These are phyloP conservation scores for Aspergillus caelatus DNA, from an alignment of 2,329 filamentous ascomycete species.

Conservation along the genomic window DNA sequence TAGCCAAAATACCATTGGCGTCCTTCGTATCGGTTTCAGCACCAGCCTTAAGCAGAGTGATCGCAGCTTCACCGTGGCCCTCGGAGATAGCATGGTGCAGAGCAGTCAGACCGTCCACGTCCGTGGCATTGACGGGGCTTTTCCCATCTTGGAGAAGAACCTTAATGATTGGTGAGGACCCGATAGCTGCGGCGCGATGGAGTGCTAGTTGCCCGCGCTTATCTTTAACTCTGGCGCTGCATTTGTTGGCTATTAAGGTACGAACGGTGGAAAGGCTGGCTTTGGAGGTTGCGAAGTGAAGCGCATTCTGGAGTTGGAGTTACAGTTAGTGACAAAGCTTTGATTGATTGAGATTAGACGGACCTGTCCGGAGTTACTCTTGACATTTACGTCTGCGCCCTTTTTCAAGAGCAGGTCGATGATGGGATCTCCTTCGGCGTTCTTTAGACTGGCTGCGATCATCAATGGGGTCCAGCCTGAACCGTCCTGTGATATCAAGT, in stretches of 20 bases:
- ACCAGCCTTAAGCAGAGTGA: conserved; percentile 80
- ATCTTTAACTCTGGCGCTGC: conserved; percentile 79
- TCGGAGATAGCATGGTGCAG: conserved; percentile 73
- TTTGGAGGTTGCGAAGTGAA: conserved; percentile 93
- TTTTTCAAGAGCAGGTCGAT: conserved; percentile 50
- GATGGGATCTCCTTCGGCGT: conserved; percentile 48
- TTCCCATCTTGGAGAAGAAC: conserved; percentile 72
- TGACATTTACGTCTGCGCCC: conserved; percentile 50
- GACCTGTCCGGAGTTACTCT: conserved; percentile 48
- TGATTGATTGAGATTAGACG: neutral
- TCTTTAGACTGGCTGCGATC: conserved; percentile 52
- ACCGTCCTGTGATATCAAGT: conserved; percentile 40
- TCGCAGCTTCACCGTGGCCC: conserved; percentile 75
- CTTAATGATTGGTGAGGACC: conserved; percentile 83
- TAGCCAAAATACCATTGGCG: conserved; percentile 67
- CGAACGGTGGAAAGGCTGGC: conserved; percentile 80
- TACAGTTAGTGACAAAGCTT: conserved; percentile 6
- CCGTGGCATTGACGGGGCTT: conserved; percentile 82
- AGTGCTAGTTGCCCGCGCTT: conserved; percentile 85
- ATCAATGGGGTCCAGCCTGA: conserved; percentile 55
- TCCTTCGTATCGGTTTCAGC: conserved; percentile 81
- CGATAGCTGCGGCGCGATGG: conserved; percentile 87
- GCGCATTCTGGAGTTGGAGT: conserved; percentile 64
- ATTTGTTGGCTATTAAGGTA: conserved; percentile 73
- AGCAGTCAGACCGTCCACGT: conserved; percentile 81